Evolutionary conservation across 1,284 basidiomycete genomes (phyloP).

Genomic region (Anthracocystis walkeri): DNA sequence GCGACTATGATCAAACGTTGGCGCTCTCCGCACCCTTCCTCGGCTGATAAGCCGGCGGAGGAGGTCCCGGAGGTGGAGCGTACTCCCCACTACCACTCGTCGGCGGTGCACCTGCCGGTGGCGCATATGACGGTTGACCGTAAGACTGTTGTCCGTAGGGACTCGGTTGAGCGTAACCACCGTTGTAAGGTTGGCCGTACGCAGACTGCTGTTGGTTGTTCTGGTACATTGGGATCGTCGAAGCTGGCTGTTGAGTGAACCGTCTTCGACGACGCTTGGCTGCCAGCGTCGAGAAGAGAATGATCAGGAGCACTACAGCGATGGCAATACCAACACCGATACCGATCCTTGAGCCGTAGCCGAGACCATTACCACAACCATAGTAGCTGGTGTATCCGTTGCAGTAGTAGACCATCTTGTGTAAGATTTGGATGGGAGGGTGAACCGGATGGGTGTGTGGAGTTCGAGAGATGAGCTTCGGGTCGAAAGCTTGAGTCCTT

Average conservation of each 20-base stretch:
- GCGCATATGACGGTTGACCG: conserved; percentile 29
- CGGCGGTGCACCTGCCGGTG: conserved; percentile 33
- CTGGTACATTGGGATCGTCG: conserved; percentile 37
- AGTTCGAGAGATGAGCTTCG: no score
- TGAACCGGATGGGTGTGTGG: background rate
- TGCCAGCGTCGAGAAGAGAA: conserved; percentile 13
- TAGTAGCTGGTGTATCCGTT: conserved; percentile 24
- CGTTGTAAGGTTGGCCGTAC: conserved; percentile 30
- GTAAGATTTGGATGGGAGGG: background rate
- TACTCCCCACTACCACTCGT: conserved; percentile 27
- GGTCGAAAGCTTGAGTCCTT: no score
- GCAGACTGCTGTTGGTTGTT: conserved; percentile 19
- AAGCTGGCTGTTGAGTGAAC: conserved; percentile 15
- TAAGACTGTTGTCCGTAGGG: conserved; percentile 20
- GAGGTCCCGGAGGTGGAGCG: conserved; percentile 38
- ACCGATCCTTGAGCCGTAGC: conserved; percentile 33
- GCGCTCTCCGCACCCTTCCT: conserved; percentile 23
- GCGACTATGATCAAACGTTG: conserved; percentile 13
- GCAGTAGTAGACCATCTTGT: conserved; percentile 31
- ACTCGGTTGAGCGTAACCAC: conserved; percentile 25
- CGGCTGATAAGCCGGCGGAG: conserved; percentile 47
- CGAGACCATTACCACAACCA: conserved; percentile 14
- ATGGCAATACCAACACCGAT: conserved; percentile 43
- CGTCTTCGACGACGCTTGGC: conserved; percentile 27
- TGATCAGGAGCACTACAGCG: conserved; percentile 20